Evolutionary conservation across 139 green algal species (phyloP).

Genomic region (Zygnema cylindricum): DNA sequence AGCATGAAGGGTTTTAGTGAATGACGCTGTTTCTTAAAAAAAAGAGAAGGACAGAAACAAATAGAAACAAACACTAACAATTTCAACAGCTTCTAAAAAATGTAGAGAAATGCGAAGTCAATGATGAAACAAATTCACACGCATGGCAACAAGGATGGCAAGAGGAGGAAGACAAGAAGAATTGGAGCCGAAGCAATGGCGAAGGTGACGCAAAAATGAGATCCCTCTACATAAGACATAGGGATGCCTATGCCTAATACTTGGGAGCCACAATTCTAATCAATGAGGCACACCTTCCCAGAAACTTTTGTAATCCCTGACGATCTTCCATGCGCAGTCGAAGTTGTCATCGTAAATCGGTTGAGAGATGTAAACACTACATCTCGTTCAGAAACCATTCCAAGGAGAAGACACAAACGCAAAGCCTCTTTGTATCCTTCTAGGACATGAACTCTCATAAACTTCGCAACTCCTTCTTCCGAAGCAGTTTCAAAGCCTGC

Average conservation of each 20-base stretch:
- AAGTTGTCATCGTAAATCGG: conserved; percentile 77
- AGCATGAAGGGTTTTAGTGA: not conserved
- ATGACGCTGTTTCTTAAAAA: not conserved
- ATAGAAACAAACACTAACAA: not conserved
- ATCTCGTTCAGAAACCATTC: conserved; percentile 71
- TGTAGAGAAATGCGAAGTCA: too few relatives aligned
- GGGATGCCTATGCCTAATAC: too few relatives aligned
- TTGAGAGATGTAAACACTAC: conserved; percentile 77
- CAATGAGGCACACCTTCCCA: not conserved
- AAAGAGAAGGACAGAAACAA: not conserved
- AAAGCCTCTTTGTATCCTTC: conserved; percentile 66
- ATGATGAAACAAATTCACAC: too few relatives aligned
- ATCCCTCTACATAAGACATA: too few relatives aligned
- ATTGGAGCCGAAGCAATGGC: too few relatives aligned
- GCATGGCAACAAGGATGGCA: not conserved
- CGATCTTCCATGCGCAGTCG: conserved; percentile 64
- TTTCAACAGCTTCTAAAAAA: too few relatives aligned
- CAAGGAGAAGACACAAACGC: conserved; percentile 72
- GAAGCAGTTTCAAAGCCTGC: conserved; percentile 72
- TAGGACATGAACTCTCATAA: conserved; percentile 72
- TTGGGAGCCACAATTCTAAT: too few relatives aligned
- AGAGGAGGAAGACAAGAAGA: too few relatives aligned
- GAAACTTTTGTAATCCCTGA: conserved; percentile 73
- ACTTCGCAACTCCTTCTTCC: not conserved
- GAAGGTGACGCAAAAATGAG: too few relatives aligned